Percentiles rank a stretch among this genome's conserved stretches.
Conservation (phyloP, 73 alveolate genomes). For the Paramecium sonneborni region DNA sequence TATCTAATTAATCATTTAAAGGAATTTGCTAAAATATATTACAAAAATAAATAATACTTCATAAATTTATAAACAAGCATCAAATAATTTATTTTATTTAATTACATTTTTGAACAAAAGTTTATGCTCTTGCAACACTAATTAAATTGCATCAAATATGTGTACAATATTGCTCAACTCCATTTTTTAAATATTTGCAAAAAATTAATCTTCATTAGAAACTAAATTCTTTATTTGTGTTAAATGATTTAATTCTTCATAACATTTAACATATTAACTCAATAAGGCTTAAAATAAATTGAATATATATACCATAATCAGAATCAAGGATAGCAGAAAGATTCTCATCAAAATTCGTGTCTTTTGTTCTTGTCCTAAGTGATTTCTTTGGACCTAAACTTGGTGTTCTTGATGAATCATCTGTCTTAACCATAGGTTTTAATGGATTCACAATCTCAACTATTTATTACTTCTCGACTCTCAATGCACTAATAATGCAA, state of each 20-base stretch:
- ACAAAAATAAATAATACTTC: not conserved
- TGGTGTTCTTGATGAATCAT: conserved; percentile 17
- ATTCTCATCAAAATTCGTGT: conserved; percentile 40
- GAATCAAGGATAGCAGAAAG: conserved; percentile 2
- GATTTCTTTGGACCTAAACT: conserved; percentile 14
- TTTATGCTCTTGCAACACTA: conserved; percentile 32
- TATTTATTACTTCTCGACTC: not conserved
- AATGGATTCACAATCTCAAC: not conserved
- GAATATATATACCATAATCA: conserved; percentile 21
- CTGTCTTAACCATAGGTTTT: not conserved
- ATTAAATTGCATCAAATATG: conserved; percentile 34
- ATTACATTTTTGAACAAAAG: conserved; percentile 17
- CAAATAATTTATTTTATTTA: conserved; percentile 12
- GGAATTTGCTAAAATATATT: conserved; percentile 10
- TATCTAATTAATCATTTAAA: conserved; percentile 10
- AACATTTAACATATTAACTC: conserved; percentile 5
- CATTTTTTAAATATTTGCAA: conserved; percentile 24
- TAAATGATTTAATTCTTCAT: conserved; percentile 15
- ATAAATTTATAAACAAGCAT: not conserved
- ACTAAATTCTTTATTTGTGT: conserved; percentile 7
- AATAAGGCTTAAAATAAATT: not conserved
- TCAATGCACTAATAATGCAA: conserved; percentile 43
- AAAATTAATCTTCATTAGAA: conserved; percentile 4
- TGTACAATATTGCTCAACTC: conserved; percentile 8
- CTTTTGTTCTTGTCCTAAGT: conserved; percentile 35